Evolutionary conservation across 2,329 filamentous ascomycete genomes (phyloP), one percentile per base, ranked within the genome.

Genomic region (Fusarium longipes): DNA sequence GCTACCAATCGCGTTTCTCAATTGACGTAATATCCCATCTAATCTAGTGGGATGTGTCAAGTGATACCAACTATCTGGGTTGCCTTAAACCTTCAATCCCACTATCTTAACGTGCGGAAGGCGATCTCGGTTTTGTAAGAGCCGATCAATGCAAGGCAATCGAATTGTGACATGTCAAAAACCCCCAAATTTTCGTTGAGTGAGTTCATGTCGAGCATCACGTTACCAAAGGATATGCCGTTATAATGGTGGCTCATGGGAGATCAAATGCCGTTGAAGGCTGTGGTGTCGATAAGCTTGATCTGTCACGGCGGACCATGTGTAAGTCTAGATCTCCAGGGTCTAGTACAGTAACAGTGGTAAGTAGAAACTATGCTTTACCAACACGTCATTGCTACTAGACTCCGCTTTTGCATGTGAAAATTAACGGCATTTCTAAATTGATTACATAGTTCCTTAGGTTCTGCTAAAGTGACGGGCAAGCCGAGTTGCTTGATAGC

Each of bases 81-180:
- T 55, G 55, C 30, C 59, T 59, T 49, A 40, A 68, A 60, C 49
- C 47, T 68, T 52, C 36, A n/a, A 53, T 57, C 44, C 65, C 38
- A 45, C 42, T 57, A 51, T 55, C 49, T 63, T 63, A 49, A 55
- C 60, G 60, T 66, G 36, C 36, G 33, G 47, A 22, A 62, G 51
- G n/a, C 66, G 61, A 65, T 54, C 51, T 61, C 29, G 40, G 35
- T 42, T 51, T 32, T 22, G 8, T 38, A 43, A 65, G 56, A 62
- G 51, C 29, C 24, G 39, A 50, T 49, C 51, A 39, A 54, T 51
- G 65, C 48, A 63, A 49, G 40, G 60, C 27, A 47, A 22, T 30
- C 40, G 61, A 40, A 36, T 65, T 66, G 38, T 69, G 65, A 69
- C 48, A 32, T 68, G 63, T 70, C 62, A 48, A 43, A 70, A 61